These are phyloP conservation scores for Arachnomyces sp. DNA, from an alignment of 2,329 filamentous ascomycete species.

Conservation along the genomic window DNA sequence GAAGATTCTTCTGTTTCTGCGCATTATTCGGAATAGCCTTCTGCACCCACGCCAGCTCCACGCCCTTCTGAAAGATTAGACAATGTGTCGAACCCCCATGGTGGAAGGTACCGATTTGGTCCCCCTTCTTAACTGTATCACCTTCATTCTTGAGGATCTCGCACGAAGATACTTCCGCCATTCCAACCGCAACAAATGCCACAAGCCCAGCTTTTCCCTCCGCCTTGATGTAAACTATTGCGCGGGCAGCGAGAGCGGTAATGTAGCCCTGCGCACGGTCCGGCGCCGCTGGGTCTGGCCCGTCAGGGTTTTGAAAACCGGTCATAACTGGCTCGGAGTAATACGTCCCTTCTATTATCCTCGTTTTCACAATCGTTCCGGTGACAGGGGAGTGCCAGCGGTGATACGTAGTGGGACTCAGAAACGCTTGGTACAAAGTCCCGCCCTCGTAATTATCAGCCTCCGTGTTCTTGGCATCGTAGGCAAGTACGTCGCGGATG, in stretches of 20 bases:
- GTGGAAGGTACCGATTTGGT: constrained; percentile 70
- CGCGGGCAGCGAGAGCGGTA: constrained; percentile 58
- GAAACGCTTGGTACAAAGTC: constrained; percentile 63
- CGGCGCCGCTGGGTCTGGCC: constrained; percentile 17
- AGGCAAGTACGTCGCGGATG: constrained; percentile 53
- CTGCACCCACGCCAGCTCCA: constrained; percentile 22
- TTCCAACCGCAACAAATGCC: constrained; percentile 62
- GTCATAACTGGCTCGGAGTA: constrained; percentile 54
- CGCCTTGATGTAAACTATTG: constrained; percentile 61
- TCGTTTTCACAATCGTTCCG: constrained; percentile 51
- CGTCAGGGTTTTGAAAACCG: constrained; percentile 31
- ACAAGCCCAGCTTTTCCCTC: constrained; percentile 63
- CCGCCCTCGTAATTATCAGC: constrained; percentile 47
- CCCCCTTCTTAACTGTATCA: constrained; percentile 58
- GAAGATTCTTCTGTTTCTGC: background rate
- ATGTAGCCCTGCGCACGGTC: constrained; percentile 56
- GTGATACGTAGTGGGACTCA: constrained; percentile 61
- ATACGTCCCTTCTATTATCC: constrained; percentile 57
- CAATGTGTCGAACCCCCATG: constrained; percentile 67
- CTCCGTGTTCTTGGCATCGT: constrained; percentile 42
- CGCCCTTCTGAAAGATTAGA: constrained; percentile 48
- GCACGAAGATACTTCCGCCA: constrained; percentile 68
- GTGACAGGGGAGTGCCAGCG: constrained; percentile 63
- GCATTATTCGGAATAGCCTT: constrained; percentile 8
- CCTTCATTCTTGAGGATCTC: constrained; percentile 62